These are phyloP conservation scores for Sarocladium kiliense DNA, from an alignment of 2,329 filamentous ascomycete species.

Conservation along the genomic window DNA sequence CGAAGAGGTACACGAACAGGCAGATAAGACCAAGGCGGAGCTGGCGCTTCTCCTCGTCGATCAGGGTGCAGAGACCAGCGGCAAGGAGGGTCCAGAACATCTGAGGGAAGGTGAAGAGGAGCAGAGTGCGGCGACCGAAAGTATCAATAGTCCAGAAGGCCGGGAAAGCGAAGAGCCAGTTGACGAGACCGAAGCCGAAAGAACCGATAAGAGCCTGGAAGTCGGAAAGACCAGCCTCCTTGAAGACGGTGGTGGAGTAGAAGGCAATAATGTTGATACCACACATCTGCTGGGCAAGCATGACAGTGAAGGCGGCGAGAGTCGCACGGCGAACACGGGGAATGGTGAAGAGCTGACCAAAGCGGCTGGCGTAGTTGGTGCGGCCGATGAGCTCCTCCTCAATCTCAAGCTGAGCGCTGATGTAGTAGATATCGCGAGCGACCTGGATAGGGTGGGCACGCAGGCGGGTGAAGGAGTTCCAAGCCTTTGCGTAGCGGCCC, in stretches of 20 bases:
- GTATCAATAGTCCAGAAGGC: conserved; percentile 64
- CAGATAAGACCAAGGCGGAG: conserved; percentile 50
- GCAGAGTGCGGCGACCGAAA: conserved; percentile 55
- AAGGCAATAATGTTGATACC: conserved; percentile 68
- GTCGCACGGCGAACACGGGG: conserved; percentile 66
- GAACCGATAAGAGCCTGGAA: conserved; percentile 47
- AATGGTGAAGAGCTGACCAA: conserved; percentile 60
- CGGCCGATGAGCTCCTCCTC: conserved; percentile 32
- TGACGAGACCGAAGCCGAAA: conserved; percentile 48
- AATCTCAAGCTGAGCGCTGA: conserved; percentile 36
- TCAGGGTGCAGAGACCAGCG: conserved; percentile 33
- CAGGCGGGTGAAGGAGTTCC: conserved; percentile 44
- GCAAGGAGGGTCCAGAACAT: conserved; percentile 55
- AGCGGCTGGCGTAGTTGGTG: conserved; percentile 39
- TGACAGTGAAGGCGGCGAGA: conserved; percentile 71
- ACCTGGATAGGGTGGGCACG: conserved; percentile 51
- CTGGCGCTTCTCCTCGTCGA: conserved; percentile 25
- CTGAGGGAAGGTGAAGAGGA: conserved; percentile 62
- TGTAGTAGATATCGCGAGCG: conserved; percentile 56
- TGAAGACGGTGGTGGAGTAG: conserved; percentile 61
- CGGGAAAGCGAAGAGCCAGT: conserved; percentile 62
- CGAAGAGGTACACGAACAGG: conserved; percentile 61
- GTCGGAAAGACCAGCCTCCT: conserved; percentile 48
- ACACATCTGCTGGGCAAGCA: conserved; percentile 72
- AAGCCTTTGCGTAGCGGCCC: conserved; percentile 54